phyloP scores from a whole-genome alignment of 768 basidiomycete species.

The Jaapia argillacea region DNA sequence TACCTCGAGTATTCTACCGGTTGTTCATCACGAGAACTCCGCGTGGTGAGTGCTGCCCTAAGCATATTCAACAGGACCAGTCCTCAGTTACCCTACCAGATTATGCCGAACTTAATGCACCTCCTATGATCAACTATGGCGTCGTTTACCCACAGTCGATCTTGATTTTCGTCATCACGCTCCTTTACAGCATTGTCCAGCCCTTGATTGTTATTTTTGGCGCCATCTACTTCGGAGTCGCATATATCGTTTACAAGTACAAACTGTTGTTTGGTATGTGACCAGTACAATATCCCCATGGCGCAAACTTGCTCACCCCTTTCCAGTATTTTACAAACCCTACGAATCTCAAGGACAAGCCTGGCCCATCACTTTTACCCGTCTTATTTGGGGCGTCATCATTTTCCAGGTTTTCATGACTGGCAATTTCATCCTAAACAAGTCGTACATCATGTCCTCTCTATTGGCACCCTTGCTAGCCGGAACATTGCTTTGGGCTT shows the following conservation, averaged over 20 bases:
- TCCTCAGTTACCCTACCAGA: slow-evolving; percentile 37
- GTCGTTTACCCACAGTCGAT: slow-evolving; percentile 96
- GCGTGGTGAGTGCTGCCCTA: slow-evolving; percentile 44
- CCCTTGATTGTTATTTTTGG: slow-evolving; percentile 94
- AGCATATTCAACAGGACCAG: not conserved
- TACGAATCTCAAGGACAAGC: slow-evolving; percentile 97
- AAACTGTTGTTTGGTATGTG: slow-evolving; percentile 85
- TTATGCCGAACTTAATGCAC: slow-evolving; percentile 92
- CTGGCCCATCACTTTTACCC: slow-evolving; percentile 92
- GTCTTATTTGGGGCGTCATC: slow-evolving; percentile 85
- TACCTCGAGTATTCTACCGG: slow-evolving; percentile 68
- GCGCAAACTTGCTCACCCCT: not conserved
- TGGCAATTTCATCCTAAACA: slow-evolving; percentile 76
- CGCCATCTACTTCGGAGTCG: slow-evolving; percentile 92
- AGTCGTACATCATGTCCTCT: slow-evolving; percentile 46
- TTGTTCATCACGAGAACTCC: slow-evolving; percentile 83
- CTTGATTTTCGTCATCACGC: slow-evolving; percentile 88
- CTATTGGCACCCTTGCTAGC: slow-evolving; percentile 68
- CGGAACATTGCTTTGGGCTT: slow-evolving; percentile 73
- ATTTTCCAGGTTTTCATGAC: slow-evolving; percentile 97
- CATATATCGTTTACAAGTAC: slow-evolving; percentile 97
- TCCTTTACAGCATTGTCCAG: slow-evolving; percentile 93
- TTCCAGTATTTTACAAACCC: slow-evolving; percentile 91
- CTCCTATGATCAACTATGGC: slow-evolving; percentile 97
- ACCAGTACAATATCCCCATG: not conserved